Conservation (phyloP, 345 rosid genomes). For the Hibiscus syriacus region DNA sequence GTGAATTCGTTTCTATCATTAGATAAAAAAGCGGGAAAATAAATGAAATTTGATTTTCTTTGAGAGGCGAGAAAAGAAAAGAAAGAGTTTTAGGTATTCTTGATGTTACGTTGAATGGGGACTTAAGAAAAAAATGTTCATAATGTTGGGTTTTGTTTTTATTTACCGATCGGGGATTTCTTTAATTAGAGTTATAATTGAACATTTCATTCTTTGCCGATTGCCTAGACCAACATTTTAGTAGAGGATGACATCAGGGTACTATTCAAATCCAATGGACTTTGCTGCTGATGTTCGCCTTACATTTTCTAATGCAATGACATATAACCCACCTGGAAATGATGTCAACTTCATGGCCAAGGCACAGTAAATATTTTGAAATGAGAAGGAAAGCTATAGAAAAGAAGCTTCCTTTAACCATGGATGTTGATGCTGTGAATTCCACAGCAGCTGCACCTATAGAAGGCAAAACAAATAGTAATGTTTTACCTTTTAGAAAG, state of each 20-base stretch:
- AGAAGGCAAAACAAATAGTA: slow-evolving; percentile 25
- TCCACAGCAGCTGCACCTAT: slow-evolving; percentile 22
- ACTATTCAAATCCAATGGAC: slow-evolving; percentile 52
- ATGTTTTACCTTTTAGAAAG: slow-evolving; percentile 30
- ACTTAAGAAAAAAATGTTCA: not conserved
- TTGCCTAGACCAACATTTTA: not conserved
- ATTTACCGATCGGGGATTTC: not conserved
- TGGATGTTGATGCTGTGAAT: slow-evolving; percentile 21
- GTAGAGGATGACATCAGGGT: slow-evolving; percentile 41
- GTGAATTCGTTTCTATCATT: not conserved
- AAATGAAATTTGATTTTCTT: not conserved
- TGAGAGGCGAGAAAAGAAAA: not conserved
- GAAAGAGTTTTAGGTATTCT: not conserved
- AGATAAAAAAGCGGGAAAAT: not conserved
- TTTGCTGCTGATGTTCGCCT: slow-evolving; percentile 82
- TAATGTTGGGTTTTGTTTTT: not conserved
- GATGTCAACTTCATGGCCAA: slow-evolving; percentile 65
- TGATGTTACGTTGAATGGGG: not conserved
- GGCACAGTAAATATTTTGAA: slow-evolving; percentile 57
- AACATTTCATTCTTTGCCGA: not conserved
- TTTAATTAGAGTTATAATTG: not conserved
- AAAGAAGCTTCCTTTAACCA: slow-evolving; percentile 47
- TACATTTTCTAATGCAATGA: slow-evolving; percentile 69
- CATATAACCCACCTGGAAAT: slow-evolving; percentile 81
- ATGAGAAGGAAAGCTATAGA: slow-evolving; percentile 70